These are phyloP conservation scores for Stephania japonica DNA, from an alignment of 164 flowering plant species.

Conservation along the genomic window DNA sequence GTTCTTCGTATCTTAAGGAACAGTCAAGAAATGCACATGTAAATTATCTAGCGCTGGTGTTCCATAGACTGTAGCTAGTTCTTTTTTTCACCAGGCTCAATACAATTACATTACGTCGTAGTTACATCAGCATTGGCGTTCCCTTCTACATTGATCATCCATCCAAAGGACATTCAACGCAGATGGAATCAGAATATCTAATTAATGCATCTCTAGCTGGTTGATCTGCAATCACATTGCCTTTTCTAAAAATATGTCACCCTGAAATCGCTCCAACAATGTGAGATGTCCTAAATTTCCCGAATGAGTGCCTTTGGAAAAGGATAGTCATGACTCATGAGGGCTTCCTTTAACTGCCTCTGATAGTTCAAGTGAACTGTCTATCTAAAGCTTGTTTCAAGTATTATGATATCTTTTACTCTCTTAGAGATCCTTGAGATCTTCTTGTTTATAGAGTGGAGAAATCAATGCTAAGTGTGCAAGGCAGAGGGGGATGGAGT, in stretches of 20 bases:
- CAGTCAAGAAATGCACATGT: background rate
- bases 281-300: too few relatives aligned
- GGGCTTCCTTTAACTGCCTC: background rate
- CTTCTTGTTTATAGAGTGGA: background rate
- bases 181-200: too few relatives aligned
- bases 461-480: background rate
- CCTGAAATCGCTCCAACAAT: too few relatives aligned
- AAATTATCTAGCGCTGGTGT: background rate
- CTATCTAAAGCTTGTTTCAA: background rate
- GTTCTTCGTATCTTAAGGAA: background rate
- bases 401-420: background rate
- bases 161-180: too few relatives aligned
- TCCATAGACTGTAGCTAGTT: background rate
- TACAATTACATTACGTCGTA: background rate
- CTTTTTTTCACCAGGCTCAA: background rate
- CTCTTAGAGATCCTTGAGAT: too few relatives aligned
- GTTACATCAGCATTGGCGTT: too few relatives aligned
- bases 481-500: background rate
- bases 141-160: too few relatives aligned
- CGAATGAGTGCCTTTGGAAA: too few relatives aligned
- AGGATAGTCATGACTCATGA: too few relatives aligned
- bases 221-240: too few relatives aligned
- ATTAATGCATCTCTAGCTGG: too few relatives aligned
- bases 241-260: too few relatives aligned
- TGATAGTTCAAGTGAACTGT: background rate